phyloP scores from a whole-genome alignment of 495 filamentous ascomycete genomes.

The Penicillium odoratum region DNA sequence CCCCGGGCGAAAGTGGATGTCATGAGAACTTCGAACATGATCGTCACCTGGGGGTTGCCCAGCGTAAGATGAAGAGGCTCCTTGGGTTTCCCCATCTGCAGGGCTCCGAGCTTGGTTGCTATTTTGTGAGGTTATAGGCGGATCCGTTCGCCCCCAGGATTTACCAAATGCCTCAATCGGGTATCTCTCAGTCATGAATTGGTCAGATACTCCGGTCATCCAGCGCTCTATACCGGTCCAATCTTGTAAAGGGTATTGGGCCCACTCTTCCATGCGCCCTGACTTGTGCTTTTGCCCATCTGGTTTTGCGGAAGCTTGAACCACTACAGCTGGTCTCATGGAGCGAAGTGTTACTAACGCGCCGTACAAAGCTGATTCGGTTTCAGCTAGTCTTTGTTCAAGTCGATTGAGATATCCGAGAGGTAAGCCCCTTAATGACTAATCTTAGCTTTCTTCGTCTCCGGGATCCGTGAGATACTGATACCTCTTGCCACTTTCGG shows the following conservation, averaged over 20 bases:
- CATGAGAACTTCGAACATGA: constrained; percentile 13
- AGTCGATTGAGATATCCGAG: constrained; percentile 32
- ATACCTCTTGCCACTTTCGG: constrained; percentile 31
- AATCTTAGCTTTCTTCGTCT: background rate
- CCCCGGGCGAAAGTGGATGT: constrained; percentile 7
- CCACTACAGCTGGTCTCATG: constrained; percentile 10
- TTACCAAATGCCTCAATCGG: background rate
- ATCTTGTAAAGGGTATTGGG: constrained; percentile 24
- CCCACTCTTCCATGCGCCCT: constrained; percentile 31
- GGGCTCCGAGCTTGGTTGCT: background rate
- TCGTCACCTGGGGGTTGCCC: constrained; percentile 15
- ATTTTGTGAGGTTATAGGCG: background rate
- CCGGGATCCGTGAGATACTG: background rate
- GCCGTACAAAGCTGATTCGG: constrained; percentile 30
- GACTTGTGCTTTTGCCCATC: constrained; percentile 24
- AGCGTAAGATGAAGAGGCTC: constrained; percentile 1
- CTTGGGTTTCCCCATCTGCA: constrained; percentile 5
- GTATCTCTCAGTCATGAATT: constrained; percentile 15
- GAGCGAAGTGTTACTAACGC: constrained; percentile 25
- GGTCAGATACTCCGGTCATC: constrained; percentile 20
- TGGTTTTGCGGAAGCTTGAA: constrained; percentile 16
- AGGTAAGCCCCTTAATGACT: constrained; percentile 24
- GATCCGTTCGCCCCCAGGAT: background rate
- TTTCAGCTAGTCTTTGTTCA: constrained; percentile 31
- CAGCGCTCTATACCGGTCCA: constrained; percentile 26